Evolutionary conservation across 1,284 basidiomycete species (phyloP).

Genomic region (Boletus smithii): DNA sequence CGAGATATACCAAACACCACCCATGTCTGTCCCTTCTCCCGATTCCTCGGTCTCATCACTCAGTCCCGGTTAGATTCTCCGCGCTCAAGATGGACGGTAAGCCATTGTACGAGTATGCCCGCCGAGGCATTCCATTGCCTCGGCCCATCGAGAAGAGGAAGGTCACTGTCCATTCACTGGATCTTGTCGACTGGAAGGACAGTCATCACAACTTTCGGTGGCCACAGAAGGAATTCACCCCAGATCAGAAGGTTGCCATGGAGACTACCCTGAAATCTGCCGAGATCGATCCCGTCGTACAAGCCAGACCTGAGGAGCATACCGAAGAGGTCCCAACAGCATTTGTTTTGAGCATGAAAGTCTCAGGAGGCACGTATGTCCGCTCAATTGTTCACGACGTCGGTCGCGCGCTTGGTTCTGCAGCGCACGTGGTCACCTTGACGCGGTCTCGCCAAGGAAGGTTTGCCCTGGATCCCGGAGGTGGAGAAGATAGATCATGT

Average conservation of each 20-base stretch:
- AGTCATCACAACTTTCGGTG: slow-evolving; percentile 62
- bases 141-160: slow-evolving; percentile 88
- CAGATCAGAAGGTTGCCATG: slow-evolving; percentile 69
- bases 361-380: slow-evolving; percentile 96
- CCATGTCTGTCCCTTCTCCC: slow-evolving; percentile 62
- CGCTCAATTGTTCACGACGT: slow-evolving; percentile 91
- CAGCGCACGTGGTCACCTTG: slow-evolving; percentile 88
- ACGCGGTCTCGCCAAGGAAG: slow-evolving; percentile 82
- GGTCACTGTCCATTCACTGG: slow-evolving; percentile 79
- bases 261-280: slow-evolving; percentile 57
- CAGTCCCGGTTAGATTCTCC: slow-evolving; percentile 69
- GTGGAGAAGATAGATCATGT: slow-evolving; percentile 44
- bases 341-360: slow-evolving; percentile 89
- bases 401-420: slow-evolving; percentile 75
- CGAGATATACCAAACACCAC: slow-evolving; percentile 85
- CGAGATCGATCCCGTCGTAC: slow-evolving; percentile 30
- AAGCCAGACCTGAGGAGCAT: slow-evolving; percentile 34
- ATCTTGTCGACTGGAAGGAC: slow-evolving; percentile 70
- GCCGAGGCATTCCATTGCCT: slow-evolving; percentile 85
- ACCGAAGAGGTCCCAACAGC: slow-evolving; percentile 59
- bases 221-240: slow-evolving; percentile 68
- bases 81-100: slow-evolving; percentile 98
- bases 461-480: slow-evolving; percentile 55
- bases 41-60: slow-evolving; percentile 9
- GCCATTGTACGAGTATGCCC: slow-evolving; percentile 94